These are phyloP conservation scores for Melastoma malabathricum DNA, from an alignment of 345 rosid species.

Conservation along the genomic window DNA sequence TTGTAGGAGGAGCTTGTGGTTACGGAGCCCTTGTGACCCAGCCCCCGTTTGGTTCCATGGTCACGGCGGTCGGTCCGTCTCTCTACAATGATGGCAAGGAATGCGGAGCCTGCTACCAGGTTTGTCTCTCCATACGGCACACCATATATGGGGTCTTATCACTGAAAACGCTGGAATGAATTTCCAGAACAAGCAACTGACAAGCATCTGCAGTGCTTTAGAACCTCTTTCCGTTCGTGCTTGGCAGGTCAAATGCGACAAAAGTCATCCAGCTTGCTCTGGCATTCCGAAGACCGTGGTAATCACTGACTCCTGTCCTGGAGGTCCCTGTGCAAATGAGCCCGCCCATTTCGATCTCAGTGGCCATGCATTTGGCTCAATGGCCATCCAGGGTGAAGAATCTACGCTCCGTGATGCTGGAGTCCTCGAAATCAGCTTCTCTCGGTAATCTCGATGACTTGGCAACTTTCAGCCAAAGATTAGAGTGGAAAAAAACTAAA, in stretches of 20 bases:
- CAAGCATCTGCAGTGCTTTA: neutral
- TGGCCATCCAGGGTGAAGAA: slow-evolving; percentile 28
- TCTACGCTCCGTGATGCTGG: slow-evolving; percentile 28
- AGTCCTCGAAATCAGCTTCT: slow-evolving; percentile 17
- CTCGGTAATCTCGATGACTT: slow-evolving; percentile 26
- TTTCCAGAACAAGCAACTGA: neutral
- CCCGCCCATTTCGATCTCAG: slow-evolving; percentile 42
- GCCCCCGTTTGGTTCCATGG: slow-evolving; percentile 31
- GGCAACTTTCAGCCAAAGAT: neutral
- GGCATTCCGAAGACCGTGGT: slow-evolving; percentile 29
- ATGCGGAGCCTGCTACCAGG: slow-evolving; percentile 49
- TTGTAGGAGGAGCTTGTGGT: slow-evolving; percentile 48
- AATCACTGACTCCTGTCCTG: slow-evolving; percentile 38
- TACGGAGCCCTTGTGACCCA: slow-evolving; percentile 26
- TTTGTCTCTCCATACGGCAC: neutral
- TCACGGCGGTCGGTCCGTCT: slow-evolving; percentile 28
- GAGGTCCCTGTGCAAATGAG: slow-evolving; percentile 21
- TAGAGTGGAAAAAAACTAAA: too few species aligned
- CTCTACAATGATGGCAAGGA: slow-evolving; percentile 35
- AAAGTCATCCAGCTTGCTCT: slow-evolving; percentile 24
- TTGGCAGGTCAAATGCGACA: slow-evolving; percentile 28
- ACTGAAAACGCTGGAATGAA: neutral
- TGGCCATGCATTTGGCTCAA: slow-evolving; percentile 34
- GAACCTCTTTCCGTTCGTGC: neutral
- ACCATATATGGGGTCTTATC: neutral